Conservation (phyloP, 306 rosid species). For the Quercus suber region DNA sequence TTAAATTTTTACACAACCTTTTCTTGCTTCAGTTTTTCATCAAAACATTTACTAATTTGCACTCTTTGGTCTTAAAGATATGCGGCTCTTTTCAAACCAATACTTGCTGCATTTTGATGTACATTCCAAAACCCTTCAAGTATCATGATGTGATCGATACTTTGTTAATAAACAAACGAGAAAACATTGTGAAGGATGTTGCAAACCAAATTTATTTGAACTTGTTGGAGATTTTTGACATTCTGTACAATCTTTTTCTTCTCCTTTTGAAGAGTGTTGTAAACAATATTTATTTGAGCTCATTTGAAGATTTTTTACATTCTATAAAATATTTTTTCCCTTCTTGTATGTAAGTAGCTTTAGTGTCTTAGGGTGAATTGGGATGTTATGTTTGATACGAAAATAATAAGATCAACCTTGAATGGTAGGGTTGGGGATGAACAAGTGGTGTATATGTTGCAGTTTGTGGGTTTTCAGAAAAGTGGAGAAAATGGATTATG, state of each 20-base stretch:
- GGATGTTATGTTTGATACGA: background rate
- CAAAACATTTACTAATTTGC: background rate
- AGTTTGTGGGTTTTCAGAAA: too few species aligned
- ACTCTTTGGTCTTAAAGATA: background rate
- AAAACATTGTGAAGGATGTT: background rate
- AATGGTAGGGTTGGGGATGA: background rate
- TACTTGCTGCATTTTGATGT: background rate
- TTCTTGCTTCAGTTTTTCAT: background rate
- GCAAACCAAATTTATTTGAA: background rate
- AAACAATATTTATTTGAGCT: too few species aligned
- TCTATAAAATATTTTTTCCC: background rate
- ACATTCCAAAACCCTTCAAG: background rate
- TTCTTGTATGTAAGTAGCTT: background rate
- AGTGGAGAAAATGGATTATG: too few species aligned
- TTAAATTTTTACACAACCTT: background rate
- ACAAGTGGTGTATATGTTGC: too few species aligned
- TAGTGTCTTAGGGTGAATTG: background rate
- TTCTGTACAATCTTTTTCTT: background rate
- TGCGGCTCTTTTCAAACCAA: background rate
- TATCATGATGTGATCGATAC: background rate
- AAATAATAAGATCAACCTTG: background rate
- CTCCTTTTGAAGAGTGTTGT: too few species aligned
- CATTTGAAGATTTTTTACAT: too few species aligned
- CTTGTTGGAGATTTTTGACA: background rate
- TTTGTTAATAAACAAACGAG: background rate